Base-by-base conservation (phyloP, 2,329 filamentous ascomycete genomes). In the Talaromyces pinophilus region DNA sequence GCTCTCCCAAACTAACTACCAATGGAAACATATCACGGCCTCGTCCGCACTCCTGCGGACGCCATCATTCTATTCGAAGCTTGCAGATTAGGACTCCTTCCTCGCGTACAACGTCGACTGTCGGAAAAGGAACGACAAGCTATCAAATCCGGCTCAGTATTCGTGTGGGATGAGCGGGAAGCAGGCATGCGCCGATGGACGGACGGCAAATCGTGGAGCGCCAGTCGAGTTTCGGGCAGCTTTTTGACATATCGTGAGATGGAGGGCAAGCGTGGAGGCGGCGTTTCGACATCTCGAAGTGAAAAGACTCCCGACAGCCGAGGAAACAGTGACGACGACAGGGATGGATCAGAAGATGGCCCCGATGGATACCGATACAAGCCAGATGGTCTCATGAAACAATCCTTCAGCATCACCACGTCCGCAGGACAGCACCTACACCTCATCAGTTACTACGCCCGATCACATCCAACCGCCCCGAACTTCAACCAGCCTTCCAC, bases 161-260 rank as follows among this genome's bases (percentile, higher is more conserved):
- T 98, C 74, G 95, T 99, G n/a, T 99, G 95, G 95, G 95, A 99
- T 78, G 95, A 99, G 83, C 86, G 94, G 72, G 95, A 99, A 82
- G 95, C 95, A 11, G 95, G 95, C 71, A 99, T 99, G 95, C 87
- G 95, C 74, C 86, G 95, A 79, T 99, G 95, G 95, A 99, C 95
- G 0, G 95, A 99, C 73, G 95, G 95, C 65, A 99, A 99, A 79
- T 98, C 94, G 42, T 99, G 95, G 95, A 98, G 94, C 75, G 95
- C 95, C 40, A 98, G 94, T 81, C 88, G 95, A 69, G 95, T 99
- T 0, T 98, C 94, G 0, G 95, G 95, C 62, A 98, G 95, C 82
- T 99, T 99, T 78, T 81, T 99, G 67, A 98, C 95, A 7, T 99
- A 99, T 76, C 87, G 95, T 46, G 95, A 99, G 77, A 99, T 99